Conservation (phyloP, 1,139 yeast species). For the Geotrichum macrosporum region DNA sequence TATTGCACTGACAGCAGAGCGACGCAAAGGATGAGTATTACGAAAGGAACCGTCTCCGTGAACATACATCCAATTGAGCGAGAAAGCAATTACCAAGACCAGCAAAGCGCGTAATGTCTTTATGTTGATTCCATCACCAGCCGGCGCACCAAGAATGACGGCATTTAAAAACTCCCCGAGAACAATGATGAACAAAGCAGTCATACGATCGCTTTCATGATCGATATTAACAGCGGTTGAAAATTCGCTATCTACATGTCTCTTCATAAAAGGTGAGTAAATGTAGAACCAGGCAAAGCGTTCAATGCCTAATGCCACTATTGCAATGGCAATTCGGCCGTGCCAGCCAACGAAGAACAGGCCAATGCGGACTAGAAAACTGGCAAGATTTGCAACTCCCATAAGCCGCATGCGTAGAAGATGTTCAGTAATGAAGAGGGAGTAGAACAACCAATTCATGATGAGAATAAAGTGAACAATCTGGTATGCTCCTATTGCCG, state of each 20-base stretch:
- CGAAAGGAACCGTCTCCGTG: conserved; percentile 50
- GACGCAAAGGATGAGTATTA: conserved; percentile 55
- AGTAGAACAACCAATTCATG: conserved; percentile 39
- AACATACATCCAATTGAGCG: conserved; percentile 52
- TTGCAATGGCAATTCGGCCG: conserved; percentile 46
- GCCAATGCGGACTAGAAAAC: conserved; percentile 38
- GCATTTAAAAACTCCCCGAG: conserved; percentile 61
- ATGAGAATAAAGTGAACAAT: conserved; percentile 27
- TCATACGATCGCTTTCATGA: conserved; percentile 60
- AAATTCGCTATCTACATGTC: conserved; percentile 41
- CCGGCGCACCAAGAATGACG: conserved; percentile 50
- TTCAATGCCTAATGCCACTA: conserved; percentile 46
- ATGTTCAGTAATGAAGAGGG: conserved; percentile 53
- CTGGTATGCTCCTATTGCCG: conserved; percentile 30
- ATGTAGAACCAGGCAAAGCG: conserved; percentile 27
- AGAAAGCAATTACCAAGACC: conserved; percentile 49
- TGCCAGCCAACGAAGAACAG: conserved; percentile 44
- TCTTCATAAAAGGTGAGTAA: conserved; percentile 45
- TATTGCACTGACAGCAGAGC: conserved; percentile 47
- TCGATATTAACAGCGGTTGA: conserved; percentile 64
- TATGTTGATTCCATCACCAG: conserved; percentile 47
- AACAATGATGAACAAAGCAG: conserved; percentile 59
- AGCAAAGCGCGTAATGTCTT: conserved; percentile 50
- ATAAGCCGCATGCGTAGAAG: conserved; percentile 49
- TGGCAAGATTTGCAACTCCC: conserved; percentile 27